Percentiles rank a stretch among this genome's conserved stretches.
phyloP scores from a whole-genome alignment of 257 asterid species.

The Coffea canephora region DNA sequence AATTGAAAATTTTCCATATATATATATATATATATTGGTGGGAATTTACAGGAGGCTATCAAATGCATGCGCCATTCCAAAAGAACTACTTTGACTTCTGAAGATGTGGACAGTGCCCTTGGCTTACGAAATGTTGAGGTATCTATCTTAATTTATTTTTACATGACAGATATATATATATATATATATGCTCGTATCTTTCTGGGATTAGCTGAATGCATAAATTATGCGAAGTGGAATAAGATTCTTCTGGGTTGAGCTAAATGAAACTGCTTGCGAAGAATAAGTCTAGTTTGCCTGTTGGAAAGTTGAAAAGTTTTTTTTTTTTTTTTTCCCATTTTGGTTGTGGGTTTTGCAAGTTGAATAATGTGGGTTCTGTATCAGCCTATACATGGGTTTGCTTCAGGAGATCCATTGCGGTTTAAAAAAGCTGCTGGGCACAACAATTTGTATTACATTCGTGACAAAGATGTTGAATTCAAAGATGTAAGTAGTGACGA shows the following conservation, averaged over 20 bases:
- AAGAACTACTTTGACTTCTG: conserved; percentile 82
- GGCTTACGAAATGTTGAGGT: conserved; percentile 92
- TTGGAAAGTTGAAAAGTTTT: background rate
- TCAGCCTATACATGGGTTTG: conserved; percentile 94
- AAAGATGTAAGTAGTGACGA: conserved; percentile 61
- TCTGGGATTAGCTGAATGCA: background rate
- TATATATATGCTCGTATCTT: too few species aligned
- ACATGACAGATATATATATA: background rate
- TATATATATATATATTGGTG: background rate
- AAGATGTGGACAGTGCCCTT: conserved; percentile 95
- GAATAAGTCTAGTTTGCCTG: background rate
- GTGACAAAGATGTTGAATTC: conserved; percentile 88
- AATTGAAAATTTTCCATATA: background rate
- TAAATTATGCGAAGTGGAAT: background rate
- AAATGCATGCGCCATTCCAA: conserved; percentile 98
- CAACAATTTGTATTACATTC: conserved; percentile 85
- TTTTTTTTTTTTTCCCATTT: background rate
- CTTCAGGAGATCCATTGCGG: conserved; percentile 78
- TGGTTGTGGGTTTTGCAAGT: background rate
- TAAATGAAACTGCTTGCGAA: background rate
- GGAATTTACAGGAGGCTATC: conserved; percentile 70
- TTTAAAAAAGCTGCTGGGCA: conserved; percentile 92
- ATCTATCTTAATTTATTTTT: background rate
- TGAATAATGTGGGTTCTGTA: conserved; percentile 5
- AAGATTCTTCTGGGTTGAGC: background rate